Evolutionary conservation across 768 basidiomycete species (phyloP).

Genomic region (Termitomyces sp.): DNA sequence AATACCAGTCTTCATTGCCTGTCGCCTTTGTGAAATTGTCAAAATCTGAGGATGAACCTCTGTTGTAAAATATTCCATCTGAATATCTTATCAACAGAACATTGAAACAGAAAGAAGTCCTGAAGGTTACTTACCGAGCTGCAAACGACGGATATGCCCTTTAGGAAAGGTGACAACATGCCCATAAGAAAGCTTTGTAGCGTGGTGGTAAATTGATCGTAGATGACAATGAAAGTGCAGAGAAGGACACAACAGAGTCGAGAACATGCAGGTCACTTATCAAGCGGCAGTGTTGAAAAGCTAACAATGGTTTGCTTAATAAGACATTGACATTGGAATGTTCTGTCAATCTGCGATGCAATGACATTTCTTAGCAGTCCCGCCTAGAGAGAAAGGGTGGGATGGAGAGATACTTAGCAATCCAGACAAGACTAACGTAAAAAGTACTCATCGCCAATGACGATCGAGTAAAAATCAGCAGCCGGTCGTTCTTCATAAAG

Average conservation of each 20-base stretch:
- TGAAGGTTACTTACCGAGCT: conserved; percentile 21
- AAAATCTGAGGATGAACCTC: conserved; percentile 21
- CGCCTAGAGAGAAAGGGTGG: not conserved
- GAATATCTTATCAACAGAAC: not conserved
- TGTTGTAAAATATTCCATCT: conserved; percentile 21
- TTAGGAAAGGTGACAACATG: conserved; percentile 15
- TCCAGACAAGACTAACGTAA: not conserved
- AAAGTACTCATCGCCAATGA: conserved; percentile 7
- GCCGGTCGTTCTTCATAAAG: not conserved
- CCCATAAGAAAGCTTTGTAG: conserved; percentile 18
- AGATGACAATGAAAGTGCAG: conserved; percentile 10
- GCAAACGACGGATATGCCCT: conserved; percentile 24
- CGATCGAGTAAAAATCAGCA: conserved; percentile 9
- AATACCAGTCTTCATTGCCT: conserved; percentile 25
- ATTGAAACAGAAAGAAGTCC: not conserved
- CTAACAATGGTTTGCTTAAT: not conserved
- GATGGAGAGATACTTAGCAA: no score
- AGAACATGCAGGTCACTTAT: conserved; percentile 18
- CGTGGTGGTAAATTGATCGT: conserved; percentile 25
- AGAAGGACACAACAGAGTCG: conserved; percentile 18
- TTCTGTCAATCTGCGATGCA: not conserved
- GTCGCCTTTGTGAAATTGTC: conserved; percentile 19
- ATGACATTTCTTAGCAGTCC: conserved; percentile 1
- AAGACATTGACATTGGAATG: not conserved
- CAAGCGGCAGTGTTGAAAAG: not conserved